These are phyloP conservation scores for Pseudonectria buxi DNA, from an alignment of 2,329 filamentous ascomycete species.

Conservation along the genomic window DNA sequence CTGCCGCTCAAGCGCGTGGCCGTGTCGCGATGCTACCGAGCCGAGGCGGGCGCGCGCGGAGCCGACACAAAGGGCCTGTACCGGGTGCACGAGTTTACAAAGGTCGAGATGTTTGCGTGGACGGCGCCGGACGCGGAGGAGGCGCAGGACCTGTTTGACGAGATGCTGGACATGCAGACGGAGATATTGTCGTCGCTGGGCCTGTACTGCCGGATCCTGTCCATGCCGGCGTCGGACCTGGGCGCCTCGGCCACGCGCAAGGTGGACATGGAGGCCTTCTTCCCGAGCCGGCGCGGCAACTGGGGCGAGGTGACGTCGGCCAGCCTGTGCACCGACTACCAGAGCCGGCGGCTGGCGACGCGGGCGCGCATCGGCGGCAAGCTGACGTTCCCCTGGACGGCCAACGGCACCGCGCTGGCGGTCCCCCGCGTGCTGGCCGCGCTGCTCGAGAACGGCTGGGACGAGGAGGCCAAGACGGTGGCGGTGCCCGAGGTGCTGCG, in stretches of 20 bases:
- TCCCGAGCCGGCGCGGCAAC: constrained; percentile 65
- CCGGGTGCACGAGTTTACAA: constrained; percentile 96
- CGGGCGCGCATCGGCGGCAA: constrained; percentile 53
- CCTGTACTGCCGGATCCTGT: constrained; percentile 79
- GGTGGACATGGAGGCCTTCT: constrained; percentile 88
- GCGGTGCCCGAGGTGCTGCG: constrained; percentile 71
- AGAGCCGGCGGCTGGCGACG: constrained; percentile 75
- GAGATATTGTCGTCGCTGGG: constrained; percentile 73
- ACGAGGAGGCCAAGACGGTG: constrained; percentile 60
- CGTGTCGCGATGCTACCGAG: constrained; percentile 87
- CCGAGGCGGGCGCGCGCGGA: constrained; percentile 86
- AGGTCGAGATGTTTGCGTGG: constrained; percentile 98
- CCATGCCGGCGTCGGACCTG: constrained; percentile 86
- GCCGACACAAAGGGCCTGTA: constrained; percentile 91
- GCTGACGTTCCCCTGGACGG: constrained; percentile 73
- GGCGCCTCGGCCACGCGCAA: constrained; percentile 84
- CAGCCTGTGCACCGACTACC: constrained; percentile 92
- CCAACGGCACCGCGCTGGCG: constrained; percentile 91
- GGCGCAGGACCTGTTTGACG: constrained; percentile 61
- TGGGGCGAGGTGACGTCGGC: constrained; percentile 94
- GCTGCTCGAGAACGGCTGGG: constrained; percentile 85
- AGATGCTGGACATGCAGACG: constrained; percentile 81
- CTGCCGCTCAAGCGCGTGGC: constrained; percentile 77
- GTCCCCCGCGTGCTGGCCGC: constrained; percentile 85
- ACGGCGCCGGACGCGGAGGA: constrained; percentile 49